Evolutionary conservation across 148 eudicot genomes (phyloP), one percentile per base, ranked within the genome.

Genomic region (Linanthus parryae): DNA sequence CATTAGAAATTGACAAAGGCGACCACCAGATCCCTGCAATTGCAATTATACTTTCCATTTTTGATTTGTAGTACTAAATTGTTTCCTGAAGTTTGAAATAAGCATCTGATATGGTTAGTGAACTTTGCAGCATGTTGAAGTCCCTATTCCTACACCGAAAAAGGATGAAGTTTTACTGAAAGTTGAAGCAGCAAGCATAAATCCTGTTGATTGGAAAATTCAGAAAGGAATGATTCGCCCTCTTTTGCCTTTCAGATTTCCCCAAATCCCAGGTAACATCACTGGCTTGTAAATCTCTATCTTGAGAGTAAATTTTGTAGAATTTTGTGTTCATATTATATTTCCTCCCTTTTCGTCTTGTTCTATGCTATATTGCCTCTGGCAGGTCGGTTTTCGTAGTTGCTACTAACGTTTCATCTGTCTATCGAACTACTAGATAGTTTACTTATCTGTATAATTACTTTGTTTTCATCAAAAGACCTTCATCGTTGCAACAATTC

Each of bases 181-280:
- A 62, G 1, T 74, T 22, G 71, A 69, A 53, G 74, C 71, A 14
- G 45, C 52, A 42, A 61, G 65, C 62, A 20, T 69, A 22, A 86
- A 86, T 61, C 86, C 90, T 7, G 7, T 74, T 56, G 95, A 87
- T 59, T 87, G 91, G 82, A 87, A 75, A 63, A 75, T 80, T 40
- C 91, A 83, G 59, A 73, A 77, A 40, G 95, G 90, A 70, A 24
- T 63, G 68, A 39, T 70, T 1, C 66, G 86, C 16, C 90, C 82
- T 42, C 14, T 73, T 44, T 54, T 82, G 14, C 90, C 95, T 15
- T 52, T 70, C 47, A 82, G 68, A 27, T 76, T 82, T 66, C 89
- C 95, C 14, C 43, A 35, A 38, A 70, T 77, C 51, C 90, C 95
- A 42, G 72, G 95, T 79, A 62, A 42, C 69, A 58, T 67, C 18